These are phyloP conservation scores for Aspergillus heteromorphus DNA, from an alignment of 495 filamentous ascomycete species.

Conservation along the genomic window DNA sequence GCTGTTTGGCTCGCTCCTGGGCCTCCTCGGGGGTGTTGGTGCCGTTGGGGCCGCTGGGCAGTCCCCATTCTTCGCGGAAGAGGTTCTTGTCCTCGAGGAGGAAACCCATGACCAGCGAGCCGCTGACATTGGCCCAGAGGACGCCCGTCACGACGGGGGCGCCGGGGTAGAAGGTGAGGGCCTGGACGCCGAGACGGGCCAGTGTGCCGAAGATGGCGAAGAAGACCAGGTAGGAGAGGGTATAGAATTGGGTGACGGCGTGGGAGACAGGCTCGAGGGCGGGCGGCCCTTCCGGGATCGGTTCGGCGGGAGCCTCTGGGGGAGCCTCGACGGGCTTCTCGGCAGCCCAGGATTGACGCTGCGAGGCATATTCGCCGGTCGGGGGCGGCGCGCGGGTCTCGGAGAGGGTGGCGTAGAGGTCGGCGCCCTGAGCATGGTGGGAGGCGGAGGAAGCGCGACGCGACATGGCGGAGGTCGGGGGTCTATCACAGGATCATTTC, in stretches of 20 bases:
- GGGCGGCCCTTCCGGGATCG: slow-evolving; percentile 6
- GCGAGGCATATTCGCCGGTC: slow-evolving; percentile 9
- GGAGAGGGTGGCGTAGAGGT: slow-evolving; percentile 1
- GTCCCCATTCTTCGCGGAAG: slow-evolving; percentile 64
- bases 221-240: slow-evolving; percentile 72
- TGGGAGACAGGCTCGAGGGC: slow-evolving; percentile 36
- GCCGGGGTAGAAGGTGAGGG: slow-evolving; percentile 74
- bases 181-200: slow-evolving; percentile 73
- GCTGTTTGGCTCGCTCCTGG: slow-evolving; percentile 37
- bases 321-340: slow-evolving; percentile 14
- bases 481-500: too few species aligned
- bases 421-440: too few species aligned
- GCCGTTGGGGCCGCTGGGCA: slow-evolving; percentile 2
- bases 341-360: slow-evolving; percentile 10
- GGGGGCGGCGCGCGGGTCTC: slow-evolving; percentile 12
- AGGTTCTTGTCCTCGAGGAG: slow-evolving; percentile 72
- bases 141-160: slow-evolving; percentile 68
- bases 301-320: slow-evolving; percentile 5
- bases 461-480: too few species aligned
- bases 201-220: slow-evolving; percentile 88
- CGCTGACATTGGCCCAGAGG: slow-evolving; percentile 89
- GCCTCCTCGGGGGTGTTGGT: background rate
- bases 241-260: slow-evolving; percentile 68
- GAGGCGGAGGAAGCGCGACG: too few species aligned
- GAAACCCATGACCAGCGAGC: slow-evolving; percentile 80